Evolutionary conservation across 805 yeast genomes (phyloP).

Genomic region (Hanseniaspora pseudoguilliermondii): DNA sequence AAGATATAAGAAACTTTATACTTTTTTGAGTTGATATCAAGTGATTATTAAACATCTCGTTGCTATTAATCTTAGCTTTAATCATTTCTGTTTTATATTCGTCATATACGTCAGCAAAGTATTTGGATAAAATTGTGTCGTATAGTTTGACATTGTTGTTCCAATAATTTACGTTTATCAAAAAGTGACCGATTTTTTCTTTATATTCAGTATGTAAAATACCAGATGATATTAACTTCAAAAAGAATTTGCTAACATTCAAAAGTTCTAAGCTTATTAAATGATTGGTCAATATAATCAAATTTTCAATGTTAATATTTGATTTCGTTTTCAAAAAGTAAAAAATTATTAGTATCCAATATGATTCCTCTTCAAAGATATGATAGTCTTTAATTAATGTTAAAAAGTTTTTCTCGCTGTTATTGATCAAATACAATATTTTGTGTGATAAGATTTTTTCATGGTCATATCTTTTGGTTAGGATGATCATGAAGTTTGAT

Average conservation of each 20-base stretch:
- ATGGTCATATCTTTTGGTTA: slow-evolving; percentile 7
- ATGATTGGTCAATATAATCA: slow-evolving; percentile 1
- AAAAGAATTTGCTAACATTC: slow-evolving; percentile 8
- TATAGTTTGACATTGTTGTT: slow-evolving; percentile 3
- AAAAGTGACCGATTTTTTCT: slow-evolving; percentile 1
- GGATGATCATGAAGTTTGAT: neutral
- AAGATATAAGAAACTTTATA: neutral
- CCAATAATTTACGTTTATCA: slow-evolving; percentile 1
- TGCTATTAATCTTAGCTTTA: neutral
- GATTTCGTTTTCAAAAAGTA: slow-evolving; percentile 2
- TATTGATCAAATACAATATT: neutral
- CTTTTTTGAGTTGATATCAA: neutral
- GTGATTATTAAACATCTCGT: neutral
- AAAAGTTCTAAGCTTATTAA: neutral
- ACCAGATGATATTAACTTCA: slow-evolving; percentile 10
- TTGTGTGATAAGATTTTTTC: neutral
- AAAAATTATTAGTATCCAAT: slow-evolving; percentile 2
- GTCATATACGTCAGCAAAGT: neutral
- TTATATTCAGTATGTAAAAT: neutral
- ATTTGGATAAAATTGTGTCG: slow-evolving; percentile 4
- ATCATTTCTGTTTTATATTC: neutral
- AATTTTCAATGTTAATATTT: neutral
- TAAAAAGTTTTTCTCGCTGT: neutral
- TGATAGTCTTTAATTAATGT: neutral
- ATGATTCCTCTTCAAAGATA: slow-evolving; percentile 3